Conservation (phyloP, 768 basidiomycete genomes). For the Hirschioporus abietinus region DNA sequence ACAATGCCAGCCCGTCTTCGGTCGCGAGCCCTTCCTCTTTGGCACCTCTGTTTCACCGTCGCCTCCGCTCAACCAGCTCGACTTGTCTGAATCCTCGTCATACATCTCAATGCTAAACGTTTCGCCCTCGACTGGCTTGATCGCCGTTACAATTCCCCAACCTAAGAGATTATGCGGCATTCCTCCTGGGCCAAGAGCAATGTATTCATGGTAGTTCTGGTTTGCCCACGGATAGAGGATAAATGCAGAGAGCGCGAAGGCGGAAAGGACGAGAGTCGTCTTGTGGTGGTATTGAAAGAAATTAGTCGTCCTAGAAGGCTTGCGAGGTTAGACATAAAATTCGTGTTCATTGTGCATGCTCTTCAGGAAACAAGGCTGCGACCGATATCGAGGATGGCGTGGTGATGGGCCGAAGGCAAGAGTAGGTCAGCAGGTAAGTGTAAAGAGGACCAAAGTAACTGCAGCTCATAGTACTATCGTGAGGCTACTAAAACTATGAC, state of each 20-base stretch:
- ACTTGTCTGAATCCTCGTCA: slow-evolving; percentile 14
- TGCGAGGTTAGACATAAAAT: no score
- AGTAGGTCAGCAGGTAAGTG: no score
- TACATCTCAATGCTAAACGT: slow-evolving; percentile 12
- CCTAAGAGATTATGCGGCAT: slow-evolving; percentile 15
- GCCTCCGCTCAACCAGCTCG: slow-evolving; percentile 17
- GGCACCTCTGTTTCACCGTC: slow-evolving; percentile 4
- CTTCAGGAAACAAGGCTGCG: no score
- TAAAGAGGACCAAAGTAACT: no score
- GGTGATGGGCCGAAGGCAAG: no score
- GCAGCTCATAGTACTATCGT: no score
- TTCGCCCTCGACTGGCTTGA: slow-evolving; percentile 34
- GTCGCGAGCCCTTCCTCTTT: slow-evolving; percentile 19
- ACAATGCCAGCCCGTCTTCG: slow-evolving; percentile 20
- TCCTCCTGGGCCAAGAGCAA: slow-evolving; percentile 12
- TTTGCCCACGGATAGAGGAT: not conserved
- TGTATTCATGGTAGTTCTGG: slow-evolving; percentile 14
- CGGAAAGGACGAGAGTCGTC: not conserved
- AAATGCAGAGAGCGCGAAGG: not conserved
- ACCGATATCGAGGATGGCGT: no score
- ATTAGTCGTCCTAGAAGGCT: not conserved
- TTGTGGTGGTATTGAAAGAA: not conserved
- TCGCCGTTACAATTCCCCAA: slow-evolving; percentile 13
- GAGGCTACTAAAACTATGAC: no score
- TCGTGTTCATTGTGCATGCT: no score